phyloP scores from a whole-genome alignment of 176 grass and related monocot species.

The Sorghum bicolor region Sorghum_bicolor_NCBIv3 NC_012877.2:4339501-4340000 shows the following conservation, averaged over 20 bases:
- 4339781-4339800: not conserved
- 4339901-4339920: not conserved
- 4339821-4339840: too few relatives aligned
- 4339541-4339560: not conserved
- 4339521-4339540: conserved; percentile 1
- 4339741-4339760: not conserved
- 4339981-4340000: not conserved
- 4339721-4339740: not conserved
- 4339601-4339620: not conserved
- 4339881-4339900: not conserved
- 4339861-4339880: not conserved
- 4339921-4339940: not conserved
- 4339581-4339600: not conserved
- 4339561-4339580: not conserved
- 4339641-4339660: not conserved
- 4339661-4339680: not conserved
- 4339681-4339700: not conserved
- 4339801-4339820: not conserved
- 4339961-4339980: not conserved
- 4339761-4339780: not conserved
- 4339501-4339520: not conserved
- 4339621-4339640: not conserved
- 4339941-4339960: not conserved
- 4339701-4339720: not conserved
- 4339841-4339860: too few relatives aligned